Conservation (phyloP, 148 eudicot species). For the Chenopodium berlandieri region DNA sequence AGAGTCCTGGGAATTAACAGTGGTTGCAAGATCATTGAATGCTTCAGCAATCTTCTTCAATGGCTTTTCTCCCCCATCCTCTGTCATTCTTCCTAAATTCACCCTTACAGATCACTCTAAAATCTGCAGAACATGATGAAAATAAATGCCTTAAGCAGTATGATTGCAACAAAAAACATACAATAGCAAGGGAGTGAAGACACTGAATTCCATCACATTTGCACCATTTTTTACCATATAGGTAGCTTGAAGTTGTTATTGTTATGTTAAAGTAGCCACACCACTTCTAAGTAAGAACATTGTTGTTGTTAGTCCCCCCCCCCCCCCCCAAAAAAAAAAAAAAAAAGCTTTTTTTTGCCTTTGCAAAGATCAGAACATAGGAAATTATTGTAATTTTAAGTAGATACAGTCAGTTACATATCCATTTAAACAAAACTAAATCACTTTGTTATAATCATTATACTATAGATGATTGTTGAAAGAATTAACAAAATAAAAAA, state of each 20-base stretch:
- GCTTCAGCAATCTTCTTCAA: conserved; percentile 65
- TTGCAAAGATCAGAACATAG: not conserved
- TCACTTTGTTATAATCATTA: too few species aligned
- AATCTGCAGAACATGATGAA: not conserved
- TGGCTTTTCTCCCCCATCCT: conserved; percentile 45
- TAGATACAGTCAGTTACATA: too few species aligned
- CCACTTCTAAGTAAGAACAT: not conserved
- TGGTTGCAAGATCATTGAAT: conserved; percentile 48
- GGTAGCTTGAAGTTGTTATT: not conserved
- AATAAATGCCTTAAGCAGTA: not conserved
- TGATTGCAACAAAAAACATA: not conserved
- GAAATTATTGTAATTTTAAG: not conserved
- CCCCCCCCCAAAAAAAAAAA: too few species aligned
- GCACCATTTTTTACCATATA: not conserved
- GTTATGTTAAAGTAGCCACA: not conserved
- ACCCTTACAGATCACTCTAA: not conserved
- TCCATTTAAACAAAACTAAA: too few species aligned
- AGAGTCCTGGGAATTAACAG: conserved; percentile 37
- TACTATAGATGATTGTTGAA: too few species aligned
- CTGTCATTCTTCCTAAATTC: conserved; percentile 34
- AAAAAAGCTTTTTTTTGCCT: too few species aligned
- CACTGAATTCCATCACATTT: not conserved
- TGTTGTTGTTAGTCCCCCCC: too few species aligned
- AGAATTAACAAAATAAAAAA: too few species aligned
- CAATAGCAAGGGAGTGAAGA: not conserved